Conservation (phyloP, 164 flowering plant species). For the Akebia trifoliata region DNA sequence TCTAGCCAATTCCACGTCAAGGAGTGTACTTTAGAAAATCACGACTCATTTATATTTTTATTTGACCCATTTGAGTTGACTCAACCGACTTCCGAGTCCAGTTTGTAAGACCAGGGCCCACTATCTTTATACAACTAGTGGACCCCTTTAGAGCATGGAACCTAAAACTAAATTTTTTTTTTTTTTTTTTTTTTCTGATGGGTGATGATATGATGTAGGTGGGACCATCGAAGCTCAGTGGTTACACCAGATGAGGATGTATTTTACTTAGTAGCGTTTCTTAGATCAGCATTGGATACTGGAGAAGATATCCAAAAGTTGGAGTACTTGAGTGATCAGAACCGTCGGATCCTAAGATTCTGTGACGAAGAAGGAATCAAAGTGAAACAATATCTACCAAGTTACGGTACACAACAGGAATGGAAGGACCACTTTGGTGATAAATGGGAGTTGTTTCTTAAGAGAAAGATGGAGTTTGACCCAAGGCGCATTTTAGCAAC, state of each 20-base stretch:
- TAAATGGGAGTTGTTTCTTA: conserved; percentile 53
- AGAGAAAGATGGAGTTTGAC: conserved; percentile 60
- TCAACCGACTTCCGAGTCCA: too few species aligned
- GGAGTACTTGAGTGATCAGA: conserved; percentile 54
- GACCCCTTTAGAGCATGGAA: too few species aligned
- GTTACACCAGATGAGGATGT: conserved; percentile 90
- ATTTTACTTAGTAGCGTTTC: conserved; percentile 79
- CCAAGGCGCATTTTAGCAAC: conserved; percentile 72
- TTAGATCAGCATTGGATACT: conserved; percentile 61
- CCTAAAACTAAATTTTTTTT: too few species aligned
- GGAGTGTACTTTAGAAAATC: too few species aligned
- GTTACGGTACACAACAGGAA: conserved; percentile 50
- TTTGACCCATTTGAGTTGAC: too few species aligned
- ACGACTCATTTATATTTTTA: too few species aligned
- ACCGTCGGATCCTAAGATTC: conserved; percentile 60
- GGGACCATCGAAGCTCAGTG: conserved; percentile 72
- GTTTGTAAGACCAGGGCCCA: too few species aligned
- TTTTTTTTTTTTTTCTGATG: neutral
- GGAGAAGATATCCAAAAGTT: conserved; percentile 55
- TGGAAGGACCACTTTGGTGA: conserved; percentile 82
- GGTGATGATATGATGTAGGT: conserved; percentile 35
- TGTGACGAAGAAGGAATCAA: conserved; percentile 54
- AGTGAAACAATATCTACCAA: conserved; percentile 75
- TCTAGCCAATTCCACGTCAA: too few species aligned
- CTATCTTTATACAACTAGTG: too few species aligned